A percentile compares a stretch with the other conserved stretches of the same genome.
Evolutionary conservation across 768 basidiomycete species (phyloP).

Genomic region (Podaxis pistillaris): DNA sequence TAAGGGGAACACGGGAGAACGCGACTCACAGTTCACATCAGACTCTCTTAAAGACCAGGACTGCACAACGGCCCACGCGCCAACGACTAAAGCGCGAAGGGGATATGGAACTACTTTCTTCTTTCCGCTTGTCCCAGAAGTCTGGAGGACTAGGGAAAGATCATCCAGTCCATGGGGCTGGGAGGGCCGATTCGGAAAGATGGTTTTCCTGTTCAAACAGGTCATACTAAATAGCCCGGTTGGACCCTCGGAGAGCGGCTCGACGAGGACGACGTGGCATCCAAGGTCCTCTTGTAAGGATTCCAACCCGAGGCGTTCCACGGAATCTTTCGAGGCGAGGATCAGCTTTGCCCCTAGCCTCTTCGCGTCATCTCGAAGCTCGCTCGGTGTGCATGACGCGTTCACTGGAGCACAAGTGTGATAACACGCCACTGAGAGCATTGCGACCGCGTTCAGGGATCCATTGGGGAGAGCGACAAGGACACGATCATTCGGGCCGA

Average conservation of each 20-base stretch:
- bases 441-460: conserved; percentile 44
- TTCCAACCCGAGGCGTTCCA: conserved; percentile 35
- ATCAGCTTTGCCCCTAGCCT: conserved; percentile 39
- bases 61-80: conserved; percentile 40
- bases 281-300: conserved; percentile 31
- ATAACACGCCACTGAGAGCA: conserved; percentile 41
- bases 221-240: conserved; percentile 40
- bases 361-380: conserved; percentile 41
- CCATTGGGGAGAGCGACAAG: conserved; percentile 45
- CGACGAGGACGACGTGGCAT: conserved; percentile 38
- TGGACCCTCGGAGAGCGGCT: conserved; percentile 31
- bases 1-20: neutral
- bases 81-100: conserved; percentile 40
- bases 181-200: conserved; percentile 23
- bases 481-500: conserved; percentile 44
- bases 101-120: conserved; percentile 50
- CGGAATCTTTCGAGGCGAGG: conserved; percentile 39
- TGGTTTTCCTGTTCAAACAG: conserved; percentile 22
- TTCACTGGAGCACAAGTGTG: conserved; percentile 49
- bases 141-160: conserved; percentile 55
- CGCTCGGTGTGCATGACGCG: conserved; percentile 41
- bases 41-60: conserved; percentile 38
- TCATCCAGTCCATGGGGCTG: conserved; percentile 38
- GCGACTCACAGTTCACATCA: conserved; percentile 45
- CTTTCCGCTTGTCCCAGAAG: conserved; percentile 57